A percentile compares a stretch with the other conserved stretches of the same genome.
These are phyloP conservation scores for Russula dissimulans DNA, from an alignment of 768 basidiomycete species.

Conservation along the genomic window DNA sequence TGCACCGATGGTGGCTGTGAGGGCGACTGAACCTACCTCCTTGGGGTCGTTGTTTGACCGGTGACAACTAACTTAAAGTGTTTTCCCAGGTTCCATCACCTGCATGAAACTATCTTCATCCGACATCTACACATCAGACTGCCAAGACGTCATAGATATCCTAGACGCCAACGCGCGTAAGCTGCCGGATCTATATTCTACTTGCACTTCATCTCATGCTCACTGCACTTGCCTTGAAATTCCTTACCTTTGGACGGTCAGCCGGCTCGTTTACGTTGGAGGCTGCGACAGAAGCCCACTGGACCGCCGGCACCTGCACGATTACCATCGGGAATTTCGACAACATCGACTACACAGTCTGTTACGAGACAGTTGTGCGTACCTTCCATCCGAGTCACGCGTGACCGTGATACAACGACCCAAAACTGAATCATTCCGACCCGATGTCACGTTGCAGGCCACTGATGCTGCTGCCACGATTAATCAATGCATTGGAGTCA, in stretches of 20 bases:
- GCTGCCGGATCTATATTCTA: background rate
- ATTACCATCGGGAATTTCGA: background rate
- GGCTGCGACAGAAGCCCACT: background rate
- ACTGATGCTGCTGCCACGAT: background rate
- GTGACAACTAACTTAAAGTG: background rate
- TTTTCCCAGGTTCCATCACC: background rate
- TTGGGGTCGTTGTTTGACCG: too few relatives aligned
- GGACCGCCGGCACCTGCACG: background rate
- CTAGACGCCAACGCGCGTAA: background rate
- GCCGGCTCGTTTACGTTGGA: background rate
- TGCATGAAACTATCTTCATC: background rate
- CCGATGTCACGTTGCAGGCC: background rate
- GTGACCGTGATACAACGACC: background rate
- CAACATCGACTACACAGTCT: background rate
- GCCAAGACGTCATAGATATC: background rate
- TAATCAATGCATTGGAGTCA: background rate
- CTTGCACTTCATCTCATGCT: background rate
- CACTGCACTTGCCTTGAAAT: too few relatives aligned
- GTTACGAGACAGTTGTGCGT: background rate
- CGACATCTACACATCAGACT: background rate
- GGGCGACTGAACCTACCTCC: background rate
- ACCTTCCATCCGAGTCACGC: background rate
- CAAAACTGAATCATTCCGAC: background rate
- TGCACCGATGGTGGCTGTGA: background rate
- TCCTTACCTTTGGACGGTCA: background rate